phyloP scores from a whole-genome alignment of 2,329 filamentous ascomycete species.

The Endoconidiophora polonica region DNA sequence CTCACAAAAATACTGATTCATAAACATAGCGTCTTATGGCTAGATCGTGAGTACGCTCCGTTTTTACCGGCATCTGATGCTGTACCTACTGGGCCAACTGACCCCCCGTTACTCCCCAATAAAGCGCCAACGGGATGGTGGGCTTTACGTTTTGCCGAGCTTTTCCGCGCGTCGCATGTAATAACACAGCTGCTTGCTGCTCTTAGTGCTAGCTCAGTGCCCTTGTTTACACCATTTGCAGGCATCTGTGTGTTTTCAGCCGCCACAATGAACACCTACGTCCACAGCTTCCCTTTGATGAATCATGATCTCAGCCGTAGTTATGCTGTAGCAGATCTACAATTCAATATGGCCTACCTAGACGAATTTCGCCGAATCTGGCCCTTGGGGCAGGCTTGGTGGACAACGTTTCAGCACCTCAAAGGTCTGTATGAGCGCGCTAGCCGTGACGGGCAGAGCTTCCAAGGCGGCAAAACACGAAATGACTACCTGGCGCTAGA shows the following conservation, averaged over 20 bases:
- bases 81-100: slow-evolving; percentile 23
- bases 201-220: not conserved
- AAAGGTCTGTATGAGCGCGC: slow-evolving; percentile 5
- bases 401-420: not conserved
- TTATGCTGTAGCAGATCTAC: not conserved
- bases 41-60: slow-evolving; percentile 28
- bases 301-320: slow-evolving; percentile 20
- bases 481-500: slow-evolving; percentile 9
- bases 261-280: slow-evolving; percentile 26
- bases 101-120: slow-evolving; percentile 24
- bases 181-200: slow-evolving; percentile 2
- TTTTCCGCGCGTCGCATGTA: slow-evolving; percentile 19
- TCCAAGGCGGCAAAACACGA: slow-evolving; percentile 4
- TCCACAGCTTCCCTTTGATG: slow-evolving; percentile 25
- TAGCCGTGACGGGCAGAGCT: slow-evolving; percentile 3
- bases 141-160: slow-evolving; percentile 22
- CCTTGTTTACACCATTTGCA: slow-evolving; percentile 25
- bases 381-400: slow-evolving; percentile 6
- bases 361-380: slow-evolving; percentile 1
- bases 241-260: slow-evolving; percentile 31
- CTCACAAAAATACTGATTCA: not conserved
- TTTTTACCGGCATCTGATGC: slow-evolving; percentile 24
- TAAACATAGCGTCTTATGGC: slow-evolving; percentile 23
- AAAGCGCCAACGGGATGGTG: slow-evolving; percentile 25
- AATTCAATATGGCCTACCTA: not conserved